Percentiles rank a stretch among this genome's conserved stretches.
Conservation (phyloP, 345 rosid species). For the Sisymbrium altissimum region DNA sequence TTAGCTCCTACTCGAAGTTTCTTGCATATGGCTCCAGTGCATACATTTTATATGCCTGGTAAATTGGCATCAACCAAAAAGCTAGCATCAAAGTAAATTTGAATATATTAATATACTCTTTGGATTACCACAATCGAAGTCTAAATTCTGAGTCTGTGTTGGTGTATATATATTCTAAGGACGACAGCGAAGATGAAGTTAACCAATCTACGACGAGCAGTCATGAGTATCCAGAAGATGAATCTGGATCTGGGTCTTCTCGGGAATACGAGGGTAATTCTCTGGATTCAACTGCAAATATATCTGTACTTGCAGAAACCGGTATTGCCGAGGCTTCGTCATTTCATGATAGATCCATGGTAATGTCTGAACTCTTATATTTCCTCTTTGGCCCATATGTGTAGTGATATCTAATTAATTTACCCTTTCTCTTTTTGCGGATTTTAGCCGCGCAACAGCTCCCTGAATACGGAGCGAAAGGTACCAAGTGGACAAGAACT, state of each 20-base stretch:
- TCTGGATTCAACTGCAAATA: constrained; percentile 15
- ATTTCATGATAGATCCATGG: constrained; percentile 30
- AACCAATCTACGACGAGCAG: constrained; percentile 16
- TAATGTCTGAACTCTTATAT: constrained; percentile 28
- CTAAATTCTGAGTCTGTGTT: constrained; percentile 1
- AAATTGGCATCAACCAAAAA: neutral
- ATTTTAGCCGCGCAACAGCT: constrained; percentile 31
- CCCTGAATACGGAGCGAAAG: constrained; percentile 17
- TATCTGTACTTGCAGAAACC: constrained; percentile 18
- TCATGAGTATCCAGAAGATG: constrained; percentile 25
- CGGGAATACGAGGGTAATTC: constrained; percentile 17
- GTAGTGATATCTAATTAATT: neutral
- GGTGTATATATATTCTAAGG: constrained; percentile 12
- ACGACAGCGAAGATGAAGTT: constrained; percentile 33
- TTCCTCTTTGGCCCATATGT: constrained; percentile 12
- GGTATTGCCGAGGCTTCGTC: constrained; percentile 31
- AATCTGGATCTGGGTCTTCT: constrained; percentile 28
- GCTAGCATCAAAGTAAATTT: neutral
- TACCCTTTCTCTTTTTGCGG: neutral
- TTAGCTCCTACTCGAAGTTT: constrained; percentile 9
- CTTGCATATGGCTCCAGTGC: constrained; percentile 4
- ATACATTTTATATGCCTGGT: neutral
- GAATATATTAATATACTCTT: neutral
- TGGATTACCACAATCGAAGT: neutral
- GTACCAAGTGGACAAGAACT: constrained; percentile 27